Evolutionary conservation across 2,329 filamentous ascomycete genomes (phyloP), one percentile per base, ranked within the genome.

Genomic region (Fusarium udum): DNA sequence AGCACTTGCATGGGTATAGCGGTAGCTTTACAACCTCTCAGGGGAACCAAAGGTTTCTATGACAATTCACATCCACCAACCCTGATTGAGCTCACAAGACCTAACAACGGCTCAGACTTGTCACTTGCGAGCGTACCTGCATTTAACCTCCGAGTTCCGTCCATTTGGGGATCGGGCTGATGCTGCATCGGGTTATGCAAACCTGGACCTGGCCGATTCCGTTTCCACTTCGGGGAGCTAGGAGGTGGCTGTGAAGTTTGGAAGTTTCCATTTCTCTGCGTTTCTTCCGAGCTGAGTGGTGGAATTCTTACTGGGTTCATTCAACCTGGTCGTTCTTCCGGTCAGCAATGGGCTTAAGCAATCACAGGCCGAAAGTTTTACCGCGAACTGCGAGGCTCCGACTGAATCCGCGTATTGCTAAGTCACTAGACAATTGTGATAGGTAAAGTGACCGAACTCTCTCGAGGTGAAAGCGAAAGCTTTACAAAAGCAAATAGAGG

Each of bases 271-370:
- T 69, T 48, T 57, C 31, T 36, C 24, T 40, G 14, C 26, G 22
- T 48, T 28, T 34, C 52, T 56, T 37, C 52, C 26, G 39, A 61
- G 61, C 53, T 74, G 72, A 75, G 69, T 73, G 72, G 69, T 75
- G 64, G 64, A 56, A 62, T 75, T 69, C 49, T 31, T 59, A 14
- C 45, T n/a, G 36, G 15, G 32, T 13, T 26, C 37, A 12, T 49
- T 31, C 48, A 52, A 66, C 60, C 66, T 61, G 57, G 46, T 32
- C 40, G 40, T 28, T 34, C 34, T 45, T 43, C 45, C 39, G 14
- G 34, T 20, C 34, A 37, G 28, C 26, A 37, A 24, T 18, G 20
- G 15, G 36, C 22, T 48, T 51, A 58, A 51, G 56, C 45, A 39
- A 18, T 32, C 55, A 42, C 46, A 60, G 40, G 28, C 26, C 15